A percentile compares a stretch with the other conserved stretches of the same genome.
Conservation (phyloP, 345 rosid genomes). For the Acer saccharum region DNA sequence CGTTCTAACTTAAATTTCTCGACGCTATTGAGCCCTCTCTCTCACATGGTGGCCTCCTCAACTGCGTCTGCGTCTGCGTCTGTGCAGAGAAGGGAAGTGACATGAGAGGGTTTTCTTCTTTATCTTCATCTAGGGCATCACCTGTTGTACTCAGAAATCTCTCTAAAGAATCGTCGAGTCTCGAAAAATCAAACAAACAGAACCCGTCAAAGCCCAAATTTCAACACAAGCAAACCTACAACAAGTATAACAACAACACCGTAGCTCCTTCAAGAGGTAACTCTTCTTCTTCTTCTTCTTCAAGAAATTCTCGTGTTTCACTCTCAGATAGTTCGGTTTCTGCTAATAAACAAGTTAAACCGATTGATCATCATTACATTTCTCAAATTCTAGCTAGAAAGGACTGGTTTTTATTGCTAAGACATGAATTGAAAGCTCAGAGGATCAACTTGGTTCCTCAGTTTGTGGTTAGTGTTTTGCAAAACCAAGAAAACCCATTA, state of each 20-base stretch:
- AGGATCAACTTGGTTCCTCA: slow-evolving; percentile 55
- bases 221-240: slow-evolving; percentile 2
- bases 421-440: slow-evolving; percentile 57
- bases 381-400: slow-evolving; percentile 59
- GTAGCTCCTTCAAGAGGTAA: slow-evolving; percentile 37
- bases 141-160: slow-evolving; percentile 30
- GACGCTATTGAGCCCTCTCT: too few relatives aligned
- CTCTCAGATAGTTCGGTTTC: slow-evolving; percentile 17
- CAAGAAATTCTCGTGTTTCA: slow-evolving; percentile 6
- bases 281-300: slow-evolving; percentile 4
- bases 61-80: slow-evolving; percentile 16
- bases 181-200: slow-evolving; percentile 2
- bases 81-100: slow-evolving; percentile 13
- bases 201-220: slow-evolving; percentile 17
- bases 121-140: slow-evolving; percentile 50
- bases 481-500: slow-evolving; percentile 75
- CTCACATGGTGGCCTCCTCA: slow-evolving; percentile 10
- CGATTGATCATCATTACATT: slow-evolving; percentile 49
- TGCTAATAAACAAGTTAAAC: slow-evolving; percentile 19
- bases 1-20: background rate
- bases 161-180: slow-evolving; percentile 12
- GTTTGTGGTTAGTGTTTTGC: slow-evolving; percentile 62
- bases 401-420: slow-evolving; percentile 75
- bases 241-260: background rate
- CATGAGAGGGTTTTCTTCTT: slow-evolving; percentile 62